Evolutionary conservation across 306 rosid species (phyloP), one percentile per base, ranked within the genome.

Genomic region (Pyrus betulifolia): DNA sequence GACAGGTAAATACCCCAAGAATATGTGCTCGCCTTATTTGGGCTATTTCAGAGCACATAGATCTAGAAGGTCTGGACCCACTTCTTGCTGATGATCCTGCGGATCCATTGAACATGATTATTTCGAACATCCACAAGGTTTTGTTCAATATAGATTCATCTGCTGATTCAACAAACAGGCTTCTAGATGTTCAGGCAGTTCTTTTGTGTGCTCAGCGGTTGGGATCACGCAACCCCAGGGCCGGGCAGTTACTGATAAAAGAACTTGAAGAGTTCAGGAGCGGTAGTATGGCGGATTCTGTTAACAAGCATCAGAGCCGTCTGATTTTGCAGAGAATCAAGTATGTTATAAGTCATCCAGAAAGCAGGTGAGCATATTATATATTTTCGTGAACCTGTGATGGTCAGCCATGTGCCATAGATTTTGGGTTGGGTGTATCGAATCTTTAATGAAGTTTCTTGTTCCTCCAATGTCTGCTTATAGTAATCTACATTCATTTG

Each of bases 41-140:
- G 99, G 89, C 93, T 74, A 86, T 95, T 76, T 75, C 99, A 62
- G 98, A 95, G 85, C 99, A 95, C 84, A 92, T 92, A 71, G 97
- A 95, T 83, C 87, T 95, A 70, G 98, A 91, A 82, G 99, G 99
- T 74, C 77, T 95, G 88, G 99, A 95, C 80, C 99, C 99, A 44
- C 99, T 95, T 78, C 90, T 95, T 72, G 97, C 99, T 67, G 99
- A 95, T 22, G 99, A 95, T 78, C 99, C 99, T n/a, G 93, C 84
- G 74, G 99, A 95, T 74, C 89, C 98, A 51, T 91, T 95, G 70
- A 95, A 95, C 82, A 91, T 92, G 75, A 90, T 92, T 76, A 22
- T 95, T 61, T 81, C 92, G 78, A 91, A 95, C 71, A 86, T 95
- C 75, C 97, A 65, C 78, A 95, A 91, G 91, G 97, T 95, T 83